phyloP scores from a whole-genome alignment of 192 early-diverging fungal species.

The Diversispora epigaea region DNA sequence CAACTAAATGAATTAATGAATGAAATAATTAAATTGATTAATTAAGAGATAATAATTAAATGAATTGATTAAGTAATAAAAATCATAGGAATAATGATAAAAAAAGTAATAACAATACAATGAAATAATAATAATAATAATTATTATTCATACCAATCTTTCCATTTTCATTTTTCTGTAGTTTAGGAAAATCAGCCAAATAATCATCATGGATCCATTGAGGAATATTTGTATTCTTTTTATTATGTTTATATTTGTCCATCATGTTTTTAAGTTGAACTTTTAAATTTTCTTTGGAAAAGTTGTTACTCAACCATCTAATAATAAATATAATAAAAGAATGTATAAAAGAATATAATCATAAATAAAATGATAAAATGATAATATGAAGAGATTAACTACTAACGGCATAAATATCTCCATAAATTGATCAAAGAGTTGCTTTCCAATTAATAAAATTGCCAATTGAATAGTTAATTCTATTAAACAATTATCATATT shows the following conservation, averaged over 20 bases:
- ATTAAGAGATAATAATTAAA: too few species aligned
- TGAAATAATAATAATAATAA: too few species aligned
- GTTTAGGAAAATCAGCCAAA: neutral
- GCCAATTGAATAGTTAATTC: constrained; percentile 60
- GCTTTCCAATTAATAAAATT: constrained; percentile 58
- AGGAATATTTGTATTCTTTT: neutral
- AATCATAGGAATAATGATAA: too few species aligned
- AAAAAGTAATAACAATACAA: too few species aligned
- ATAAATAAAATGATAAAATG: too few species aligned
- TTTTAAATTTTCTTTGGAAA: constrained; percentile 46
- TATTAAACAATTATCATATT: constrained; percentile 42
- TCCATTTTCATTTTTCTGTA: neutral
- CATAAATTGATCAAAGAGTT: constrained; percentile 46
- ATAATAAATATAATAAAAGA: too few species aligned
- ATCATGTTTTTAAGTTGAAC: neutral
- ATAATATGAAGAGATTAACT: neutral
- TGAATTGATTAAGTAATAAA: too few species aligned
- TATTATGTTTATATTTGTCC: neutral
- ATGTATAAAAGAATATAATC: too few species aligned
- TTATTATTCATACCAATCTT: neutral
- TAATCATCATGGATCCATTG: neutral
- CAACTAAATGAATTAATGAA: constrained; percentile 26
- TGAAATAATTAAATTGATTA: neutral
- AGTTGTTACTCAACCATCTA: constrained; percentile 1
- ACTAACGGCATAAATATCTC: constrained; percentile 48